Evolutionary conservation across 2,329 filamentous ascomycete species (phyloP).

Genomic region (Dendrostoma leiphaemia): DNA sequence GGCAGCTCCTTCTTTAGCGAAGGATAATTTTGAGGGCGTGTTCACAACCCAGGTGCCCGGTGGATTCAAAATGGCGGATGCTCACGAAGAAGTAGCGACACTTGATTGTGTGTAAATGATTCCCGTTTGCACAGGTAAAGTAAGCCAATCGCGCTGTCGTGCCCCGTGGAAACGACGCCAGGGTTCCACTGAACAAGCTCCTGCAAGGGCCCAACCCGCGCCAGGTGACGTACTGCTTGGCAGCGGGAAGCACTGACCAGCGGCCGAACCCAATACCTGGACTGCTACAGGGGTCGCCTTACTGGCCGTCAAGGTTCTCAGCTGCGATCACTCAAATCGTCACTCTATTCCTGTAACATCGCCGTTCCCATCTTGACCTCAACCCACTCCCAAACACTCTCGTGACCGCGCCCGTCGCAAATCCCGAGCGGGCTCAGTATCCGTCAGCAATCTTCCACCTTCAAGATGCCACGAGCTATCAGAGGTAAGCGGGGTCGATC

Average conservation of each 20-base stretch:
- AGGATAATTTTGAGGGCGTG: slow-evolving; percentile 11
- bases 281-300: background rate
- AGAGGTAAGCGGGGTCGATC: slow-evolving; percentile 41
- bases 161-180: no score
- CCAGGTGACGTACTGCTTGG: no score
- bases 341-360: background rate
- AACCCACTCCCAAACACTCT: no score
- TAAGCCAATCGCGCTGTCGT: no score
- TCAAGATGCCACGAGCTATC: slow-evolving; percentile 55
- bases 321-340: background rate
- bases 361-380: no score
- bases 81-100: no score
- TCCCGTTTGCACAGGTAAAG: no score
- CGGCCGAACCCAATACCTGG: background rate
- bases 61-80: slow-evolving; percentile 6
- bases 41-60: slow-evolving; percentile 11
- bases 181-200: slow-evolving; percentile 15
- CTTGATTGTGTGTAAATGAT: no score
- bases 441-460: slow-evolving; percentile 13
- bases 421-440: no score
- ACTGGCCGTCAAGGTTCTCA: background rate
- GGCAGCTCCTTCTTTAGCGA: slow-evolving; percentile 30
- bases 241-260: background rate
- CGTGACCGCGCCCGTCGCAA: no score
- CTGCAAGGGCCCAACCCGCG: background rate